Evolutionary conservation across 495 filamentous ascomycete genomes (phyloP).

Genomic region (Neurospora hispaniola): DNA sequence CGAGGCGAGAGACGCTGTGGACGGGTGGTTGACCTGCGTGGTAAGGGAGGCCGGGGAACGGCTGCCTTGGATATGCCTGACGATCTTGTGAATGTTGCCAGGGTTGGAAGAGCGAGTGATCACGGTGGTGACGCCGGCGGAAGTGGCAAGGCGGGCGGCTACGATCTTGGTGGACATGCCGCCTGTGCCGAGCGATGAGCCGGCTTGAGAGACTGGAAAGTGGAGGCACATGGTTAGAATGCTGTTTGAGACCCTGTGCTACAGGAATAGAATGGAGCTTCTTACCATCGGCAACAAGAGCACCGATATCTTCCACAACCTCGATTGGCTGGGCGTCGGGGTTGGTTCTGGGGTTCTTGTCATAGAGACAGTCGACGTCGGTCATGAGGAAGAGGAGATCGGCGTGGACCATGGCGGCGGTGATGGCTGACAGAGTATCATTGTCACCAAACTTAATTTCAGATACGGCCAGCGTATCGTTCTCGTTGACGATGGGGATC

Average conservation of each 20-base stretch:
- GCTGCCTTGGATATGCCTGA: constrained; percentile 62
- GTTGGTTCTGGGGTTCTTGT: constrained; percentile 80
- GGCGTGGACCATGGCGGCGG: constrained; percentile 92
- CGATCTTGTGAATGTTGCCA: constrained; percentile 82
- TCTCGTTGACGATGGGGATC: constrained; percentile 97
- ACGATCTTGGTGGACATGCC: constrained; percentile 98
- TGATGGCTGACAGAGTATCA: constrained; percentile 92
- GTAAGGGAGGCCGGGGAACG: constrained; percentile 24
- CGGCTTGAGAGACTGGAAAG: constrained; percentile 66
- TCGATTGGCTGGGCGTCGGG: constrained; percentile 83
- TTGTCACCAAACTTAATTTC: constrained; percentile 99
- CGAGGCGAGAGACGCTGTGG: neutral
- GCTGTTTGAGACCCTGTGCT: neutral
- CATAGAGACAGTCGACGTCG: constrained; percentile 94
- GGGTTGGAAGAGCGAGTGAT: constrained; percentile 88
- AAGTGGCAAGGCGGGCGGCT: constrained; percentile 84
- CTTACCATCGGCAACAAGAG: constrained; percentile 71
- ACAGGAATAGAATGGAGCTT: neutral
- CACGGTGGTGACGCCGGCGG: constrained; percentile 88
- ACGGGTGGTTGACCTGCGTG: constrained; percentile 11
- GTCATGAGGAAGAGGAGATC: constrained; percentile 98
- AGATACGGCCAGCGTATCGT: constrained; percentile 90
- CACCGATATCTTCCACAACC: constrained; percentile 79
- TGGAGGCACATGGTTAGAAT: constrained; percentile 2
- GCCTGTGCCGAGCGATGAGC: constrained; percentile 84